Conservation (phyloP, 2,329 filamentous ascomycete genomes). For the Graphilbum sp. region DNA sequence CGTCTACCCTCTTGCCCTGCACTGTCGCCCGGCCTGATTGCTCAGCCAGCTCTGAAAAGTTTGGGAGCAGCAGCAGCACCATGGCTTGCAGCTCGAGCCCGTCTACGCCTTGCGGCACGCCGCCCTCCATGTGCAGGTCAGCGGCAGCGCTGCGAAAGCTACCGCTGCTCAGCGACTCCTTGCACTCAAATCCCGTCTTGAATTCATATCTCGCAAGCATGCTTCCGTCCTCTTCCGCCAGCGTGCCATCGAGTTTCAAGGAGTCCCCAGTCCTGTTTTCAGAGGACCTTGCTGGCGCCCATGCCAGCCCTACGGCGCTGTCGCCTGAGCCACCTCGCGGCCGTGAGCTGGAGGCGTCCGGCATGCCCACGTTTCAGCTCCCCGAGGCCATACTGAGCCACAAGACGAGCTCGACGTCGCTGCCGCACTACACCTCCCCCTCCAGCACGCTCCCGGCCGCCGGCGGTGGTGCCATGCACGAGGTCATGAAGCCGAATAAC, state of each 20-base stretch:
- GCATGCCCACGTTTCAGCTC: slow-evolving; percentile 45
- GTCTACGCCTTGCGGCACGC: too few relatives aligned
- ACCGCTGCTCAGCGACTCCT: too few relatives aligned
- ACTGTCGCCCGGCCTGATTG: too few relatives aligned
- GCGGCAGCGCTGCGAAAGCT: too few relatives aligned
- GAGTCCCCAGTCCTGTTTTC: slow-evolving; percentile 40
- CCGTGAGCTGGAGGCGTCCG: slow-evolving; percentile 32
- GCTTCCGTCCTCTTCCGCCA: too few relatives aligned
- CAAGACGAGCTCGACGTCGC: slow-evolving; percentile 43
- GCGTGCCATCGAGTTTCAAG: neutral
- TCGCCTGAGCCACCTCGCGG: slow-evolving; percentile 48
- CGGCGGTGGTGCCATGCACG: slow-evolving; percentile 39
- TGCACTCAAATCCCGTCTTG: neutral
- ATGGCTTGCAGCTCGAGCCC: too few relatives aligned
- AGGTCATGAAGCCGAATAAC: slow-evolving; percentile 26
- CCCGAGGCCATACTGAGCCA: slow-evolving; percentile 53
- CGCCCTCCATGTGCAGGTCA: too few relatives aligned
- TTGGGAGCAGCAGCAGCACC: too few relatives aligned
- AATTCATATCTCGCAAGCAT: neutral
- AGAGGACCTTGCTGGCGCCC: slow-evolving; percentile 30
- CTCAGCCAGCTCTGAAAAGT: too few relatives aligned
- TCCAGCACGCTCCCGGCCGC: slow-evolving; percentile 22
- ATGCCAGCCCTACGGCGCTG: slow-evolving; percentile 46
- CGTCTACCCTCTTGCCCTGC: too few relatives aligned
- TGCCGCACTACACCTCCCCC: slow-evolving; percentile 30